A percentile compares a stretch with the other conserved stretches of the same genome.
These are phyloP conservation scores for Aspergillus affinis DNA, from an alignment of 495 filamentous ascomycete species.

Conservation along the genomic window DNA sequence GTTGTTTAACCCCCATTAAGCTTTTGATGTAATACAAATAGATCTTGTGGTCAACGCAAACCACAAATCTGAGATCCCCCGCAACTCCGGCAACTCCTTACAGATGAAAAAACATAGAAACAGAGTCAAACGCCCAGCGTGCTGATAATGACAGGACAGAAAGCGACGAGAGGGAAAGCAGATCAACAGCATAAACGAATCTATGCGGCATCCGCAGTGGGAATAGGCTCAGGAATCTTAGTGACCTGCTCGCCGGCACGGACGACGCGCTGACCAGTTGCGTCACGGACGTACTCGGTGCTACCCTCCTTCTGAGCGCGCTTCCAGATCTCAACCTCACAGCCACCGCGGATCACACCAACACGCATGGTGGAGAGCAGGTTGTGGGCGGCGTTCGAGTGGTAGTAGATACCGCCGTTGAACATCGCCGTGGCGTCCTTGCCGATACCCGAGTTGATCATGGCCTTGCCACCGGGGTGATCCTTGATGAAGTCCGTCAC, in stretches of 20 bases:
- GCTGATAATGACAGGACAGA: slow-evolving; percentile 12
- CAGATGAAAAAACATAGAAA: background rate
- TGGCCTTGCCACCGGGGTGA: slow-evolving; percentile 93
- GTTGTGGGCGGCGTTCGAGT: slow-evolving; percentile 98
- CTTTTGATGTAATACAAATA: background rate
- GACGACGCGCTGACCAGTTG: slow-evolving; percentile 76
- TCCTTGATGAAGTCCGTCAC: slow-evolving; percentile 93
- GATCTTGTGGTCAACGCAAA: background rate
- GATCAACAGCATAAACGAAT: background rate
- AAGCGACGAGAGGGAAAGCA: slow-evolving; percentile 1
- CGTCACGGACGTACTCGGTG: slow-evolving; percentile 75
- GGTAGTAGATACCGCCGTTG: slow-evolving; percentile 98
- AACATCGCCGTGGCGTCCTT: slow-evolving; percentile 99
- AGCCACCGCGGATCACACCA: slow-evolving; percentile 92
- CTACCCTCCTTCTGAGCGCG: slow-evolving; percentile 79
- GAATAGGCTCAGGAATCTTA: slow-evolving; percentile 60
- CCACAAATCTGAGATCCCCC: slow-evolving; percentile 3
- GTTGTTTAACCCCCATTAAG: background rate
- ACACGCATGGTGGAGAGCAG: slow-evolving; percentile 94
- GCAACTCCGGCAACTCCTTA: slow-evolving; percentile 3
- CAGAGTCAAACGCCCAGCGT: slow-evolving; percentile 21
- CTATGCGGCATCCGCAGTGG: slow-evolving; percentile 49
- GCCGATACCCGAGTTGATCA: slow-evolving; percentile 89
- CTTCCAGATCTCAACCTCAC: slow-evolving; percentile 99
- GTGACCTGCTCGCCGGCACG: slow-evolving; percentile 90